Percentiles rank a stretch among this genome's conserved stretches.
phyloP scores from a whole-genome alignment of 2,329 filamentous ascomycete genomes.

The Zelopaecilomyces penicillatus region DNA sequence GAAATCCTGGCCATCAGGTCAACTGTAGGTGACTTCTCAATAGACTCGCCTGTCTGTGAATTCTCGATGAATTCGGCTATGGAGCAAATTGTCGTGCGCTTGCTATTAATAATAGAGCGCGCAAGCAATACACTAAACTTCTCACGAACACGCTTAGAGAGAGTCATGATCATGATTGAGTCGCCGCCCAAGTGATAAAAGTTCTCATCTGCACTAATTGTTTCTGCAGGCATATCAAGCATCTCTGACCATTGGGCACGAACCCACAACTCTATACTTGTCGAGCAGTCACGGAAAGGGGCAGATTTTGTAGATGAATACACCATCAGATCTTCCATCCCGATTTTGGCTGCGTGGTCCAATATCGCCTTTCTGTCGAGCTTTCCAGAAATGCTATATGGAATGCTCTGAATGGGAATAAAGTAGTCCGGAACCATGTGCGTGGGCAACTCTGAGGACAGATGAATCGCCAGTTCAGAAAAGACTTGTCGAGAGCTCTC shows the following conservation, averaged over 20 bases:
- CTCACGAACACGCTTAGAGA: conserved; percentile 8
- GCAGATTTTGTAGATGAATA: not conserved
- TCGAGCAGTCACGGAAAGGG: conserved; percentile 4
- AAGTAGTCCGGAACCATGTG: conserved; percentile 5
- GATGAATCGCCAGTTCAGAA: not conserved
- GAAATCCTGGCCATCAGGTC: conserved; percentile 2
- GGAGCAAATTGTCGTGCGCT: conserved; percentile 10
- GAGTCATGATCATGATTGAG: conserved; percentile 12
- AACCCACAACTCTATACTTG: conserved; percentile 1
- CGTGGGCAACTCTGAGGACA: not conserved
- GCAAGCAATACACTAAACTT: conserved; percentile 10
- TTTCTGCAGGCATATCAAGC: conserved; percentile 1
- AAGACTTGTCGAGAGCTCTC: not conserved
- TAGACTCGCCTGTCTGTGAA: not conserved
- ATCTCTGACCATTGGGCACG: conserved; percentile 1
- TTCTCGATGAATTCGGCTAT: conserved; percentile 11
- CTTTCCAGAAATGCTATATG: not conserved
- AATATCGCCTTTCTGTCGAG: not conserved
- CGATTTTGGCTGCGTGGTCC: not conserved
- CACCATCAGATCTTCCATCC: not conserved
- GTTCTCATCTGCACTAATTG: conserved; percentile 1
- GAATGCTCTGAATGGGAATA: conserved; percentile 1
- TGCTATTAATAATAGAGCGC: conserved; percentile 12
- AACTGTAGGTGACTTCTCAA: not conserved
- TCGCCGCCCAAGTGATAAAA: conserved; percentile 6